Base-by-base conservation (phyloP, 768 basidiomycete genomes). In the Dioszegia aurantiaca region DNA sequence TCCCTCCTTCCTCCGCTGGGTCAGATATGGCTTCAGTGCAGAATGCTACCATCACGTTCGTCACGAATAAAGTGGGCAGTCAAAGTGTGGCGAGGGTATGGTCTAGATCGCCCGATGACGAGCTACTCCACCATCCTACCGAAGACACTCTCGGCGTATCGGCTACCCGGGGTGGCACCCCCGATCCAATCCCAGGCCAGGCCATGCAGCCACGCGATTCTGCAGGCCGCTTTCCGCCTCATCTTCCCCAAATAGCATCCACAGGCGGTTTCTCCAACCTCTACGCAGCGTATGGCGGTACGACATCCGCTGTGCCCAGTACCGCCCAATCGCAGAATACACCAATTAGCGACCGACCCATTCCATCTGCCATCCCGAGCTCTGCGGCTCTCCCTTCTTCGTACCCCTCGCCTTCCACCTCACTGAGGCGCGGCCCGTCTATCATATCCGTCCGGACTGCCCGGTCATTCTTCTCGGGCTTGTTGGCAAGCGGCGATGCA, bases 401-500 rank as follows among this genome's bases (percentile, higher is more conserved):
- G 31, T n/a, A 9, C 26, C 8, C 44, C 17, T 14, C 26, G 26
- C 16, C 46, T 28, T 47, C 28, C 8, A 44, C 52, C 11, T 39
- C 54, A 4, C 54, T 67, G 2, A 46, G 68, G 6, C 48, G 68
- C 10, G 65, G 65, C 17, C 66, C 66, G 9, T 64, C 62, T 36
- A 61, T 70, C 55, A 70, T 67, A 42, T 67, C 65, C 2, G 65
- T 62, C 42, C 64, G 63, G 41, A 67, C 70, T 1, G 54, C 67
- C 42, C 44, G 61, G 44, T 70, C 68, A 2, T 70, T 70, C 61
- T 70, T 70, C 53, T 68, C 71, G 14, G 46, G 54, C 2, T 49
- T 73, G 39, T 39, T 30, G 39, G 42, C 41, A 43, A 21, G 54
- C 24, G 23, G 53, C 3, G 41, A 58, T 9, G 16, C 39, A 14